Conservation (phyloP, 768 basidiomycete genomes). For the Suillus lakei region DNA sequence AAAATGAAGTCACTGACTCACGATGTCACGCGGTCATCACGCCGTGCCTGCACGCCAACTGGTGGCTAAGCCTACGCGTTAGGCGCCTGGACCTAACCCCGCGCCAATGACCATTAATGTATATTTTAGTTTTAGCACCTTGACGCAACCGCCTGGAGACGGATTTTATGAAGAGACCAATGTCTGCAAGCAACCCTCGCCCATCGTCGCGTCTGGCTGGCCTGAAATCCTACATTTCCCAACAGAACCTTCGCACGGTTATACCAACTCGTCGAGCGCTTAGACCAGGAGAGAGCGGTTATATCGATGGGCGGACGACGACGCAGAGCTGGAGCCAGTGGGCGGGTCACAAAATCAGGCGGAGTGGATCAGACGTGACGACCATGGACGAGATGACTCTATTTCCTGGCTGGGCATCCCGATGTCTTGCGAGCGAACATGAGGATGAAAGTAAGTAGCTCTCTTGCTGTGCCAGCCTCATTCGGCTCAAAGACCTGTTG, state of each 20-base stretch:
- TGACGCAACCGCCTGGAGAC: constrained; percentile 5
- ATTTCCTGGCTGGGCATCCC: constrained; percentile 85
- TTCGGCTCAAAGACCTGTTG: background rate
- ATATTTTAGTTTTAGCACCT: background rate
- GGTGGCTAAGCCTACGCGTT: background rate
- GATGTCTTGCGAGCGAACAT: constrained; percentile 42
- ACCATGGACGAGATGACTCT: constrained; percentile 55
- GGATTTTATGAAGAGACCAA: constrained; percentile 9
- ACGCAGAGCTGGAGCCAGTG: constrained; percentile 62
- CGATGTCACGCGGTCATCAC: constrained; percentile 17
- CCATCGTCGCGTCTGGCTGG: constrained; percentile 38
- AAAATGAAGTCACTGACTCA: background rate
- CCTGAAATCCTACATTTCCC: constrained; percentile 56
- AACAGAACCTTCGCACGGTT: constrained; percentile 44
- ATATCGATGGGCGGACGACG: constrained; percentile 24
- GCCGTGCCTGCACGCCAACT: constrained; percentile 10
- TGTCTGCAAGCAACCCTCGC: constrained; percentile 31
- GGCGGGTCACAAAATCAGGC: constrained; percentile 61
- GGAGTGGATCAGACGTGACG: constrained; percentile 25
- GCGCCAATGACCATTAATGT: background rate
- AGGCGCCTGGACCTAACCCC: background rate
- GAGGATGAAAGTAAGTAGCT: constrained; percentile 31
- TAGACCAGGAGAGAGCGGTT: constrained; percentile 24
- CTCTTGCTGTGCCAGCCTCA: background rate
- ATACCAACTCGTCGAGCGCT: constrained; percentile 22